Evolutionary conservation across 75 land plant genomes (phyloP).

Genomic region (Picea glauca): DNA sequence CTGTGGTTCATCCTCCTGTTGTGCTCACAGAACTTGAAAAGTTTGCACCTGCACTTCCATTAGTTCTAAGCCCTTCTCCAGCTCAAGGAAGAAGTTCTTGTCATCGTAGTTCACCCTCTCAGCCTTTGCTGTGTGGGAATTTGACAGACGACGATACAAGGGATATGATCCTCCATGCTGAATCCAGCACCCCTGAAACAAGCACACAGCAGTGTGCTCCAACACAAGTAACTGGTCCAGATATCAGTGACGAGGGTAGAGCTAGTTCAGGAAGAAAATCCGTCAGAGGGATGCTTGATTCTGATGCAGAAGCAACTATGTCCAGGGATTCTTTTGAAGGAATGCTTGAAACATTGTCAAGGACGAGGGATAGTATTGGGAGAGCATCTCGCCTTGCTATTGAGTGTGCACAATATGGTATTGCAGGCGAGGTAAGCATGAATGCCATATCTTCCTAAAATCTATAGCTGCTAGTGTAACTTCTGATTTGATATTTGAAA

Average conservation of each 20-base stretch:
- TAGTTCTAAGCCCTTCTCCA: constrained; percentile 17
- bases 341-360: constrained; percentile 61
- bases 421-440: constrained; percentile 69
- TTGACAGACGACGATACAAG: constrained; percentile 20
- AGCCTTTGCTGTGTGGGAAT: neutral
- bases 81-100: constrained; percentile 10
- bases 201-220: constrained; percentile 7
- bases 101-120: constrained; percentile 16
- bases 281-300: constrained; percentile 11
- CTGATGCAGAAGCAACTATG: constrained; percentile 29
- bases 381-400: constrained; percentile 85
- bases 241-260: constrained; percentile 13
- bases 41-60: constrained; percentile 6
- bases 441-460: neutral
- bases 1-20: constrained; percentile 9
- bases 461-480: too few relatives aligned
- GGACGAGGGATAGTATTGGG: constrained; percentile 89
- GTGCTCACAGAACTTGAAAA: constrained; percentile 2
- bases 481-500: neutral
- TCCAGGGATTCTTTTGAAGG: constrained; percentile 66
- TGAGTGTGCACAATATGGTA: constrained; percentile 87
- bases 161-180: constrained; percentile 12
- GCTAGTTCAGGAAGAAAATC: constrained; percentile 10
- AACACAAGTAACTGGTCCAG: neutral
- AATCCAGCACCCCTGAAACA: constrained; percentile 17